phyloP scores from a whole-genome alignment of 805 yeast genomes.

The Wickerhamiella brachini region DNA sequence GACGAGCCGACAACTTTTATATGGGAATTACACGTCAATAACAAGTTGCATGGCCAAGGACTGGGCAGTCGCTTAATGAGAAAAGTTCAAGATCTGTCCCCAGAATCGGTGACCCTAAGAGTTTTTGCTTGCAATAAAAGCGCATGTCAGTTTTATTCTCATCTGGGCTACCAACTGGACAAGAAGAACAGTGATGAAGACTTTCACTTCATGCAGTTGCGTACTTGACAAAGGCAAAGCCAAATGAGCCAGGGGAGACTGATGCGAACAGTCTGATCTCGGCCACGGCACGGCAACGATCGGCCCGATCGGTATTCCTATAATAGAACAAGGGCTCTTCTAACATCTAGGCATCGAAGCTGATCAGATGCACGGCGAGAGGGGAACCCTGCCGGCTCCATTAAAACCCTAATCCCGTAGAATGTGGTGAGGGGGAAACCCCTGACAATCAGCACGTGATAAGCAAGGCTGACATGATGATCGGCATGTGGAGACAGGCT shows the following conservation, averaged over 20 bases:
- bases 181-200: not conserved
- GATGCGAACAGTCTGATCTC: no score
- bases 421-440: not conserved
- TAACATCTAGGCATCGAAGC: not conserved
- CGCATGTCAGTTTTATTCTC: slow-evolving; percentile 16
- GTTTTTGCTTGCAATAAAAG: slow-evolving; percentile 16
- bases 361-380: not conserved
- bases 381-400: not conserved
- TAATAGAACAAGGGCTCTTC: not conserved
- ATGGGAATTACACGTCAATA: slow-evolving; percentile 20
- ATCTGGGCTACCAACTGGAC: slow-evolving; percentile 11
- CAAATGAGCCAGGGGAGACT: no score
- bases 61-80: slow-evolving; percentile 15
- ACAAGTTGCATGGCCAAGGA: slow-evolving; percentile 11
- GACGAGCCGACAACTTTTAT: slow-evolving; percentile 13
- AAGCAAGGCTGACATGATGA: not conserved
- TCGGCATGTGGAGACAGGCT: not conserved
- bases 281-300: not conserved
- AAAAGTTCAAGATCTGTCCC: slow-evolving; percentile 5
- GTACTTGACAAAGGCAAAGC: not conserved
- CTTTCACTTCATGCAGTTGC: not conserved
- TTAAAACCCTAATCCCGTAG: not conserved
- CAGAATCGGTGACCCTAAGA: slow-evolving; percentile 12
- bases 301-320: not conserved
- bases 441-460: not conserved